Percentiles rank a stretch among this genome's conserved stretches.
Evolutionary conservation across 495 filamentous ascomycete species (phyloP).

Genomic region (Cetradonia linearis): DNA sequence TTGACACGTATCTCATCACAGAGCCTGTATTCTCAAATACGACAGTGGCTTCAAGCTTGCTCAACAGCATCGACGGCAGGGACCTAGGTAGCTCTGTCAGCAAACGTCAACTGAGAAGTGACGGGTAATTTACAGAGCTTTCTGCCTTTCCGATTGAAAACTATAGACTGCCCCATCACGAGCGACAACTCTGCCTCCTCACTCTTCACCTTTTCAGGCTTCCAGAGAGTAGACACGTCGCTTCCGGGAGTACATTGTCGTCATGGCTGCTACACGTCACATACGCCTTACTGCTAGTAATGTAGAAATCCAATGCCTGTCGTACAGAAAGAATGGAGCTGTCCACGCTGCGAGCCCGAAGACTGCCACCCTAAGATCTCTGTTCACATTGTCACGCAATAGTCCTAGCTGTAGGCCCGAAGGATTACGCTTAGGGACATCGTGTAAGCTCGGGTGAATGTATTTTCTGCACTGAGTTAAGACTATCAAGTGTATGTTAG

Average conservation of each 20-base stretch:
- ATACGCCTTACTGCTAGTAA: background rate
- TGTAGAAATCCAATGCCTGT: slow-evolving; percentile 6
- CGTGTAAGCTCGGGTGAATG: slow-evolving; percentile 25
- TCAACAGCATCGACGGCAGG: background rate
- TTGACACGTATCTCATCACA: slow-evolving; percentile 42
- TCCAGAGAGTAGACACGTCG: slow-evolving; percentile 14
- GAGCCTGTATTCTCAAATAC: slow-evolving; percentile 25
- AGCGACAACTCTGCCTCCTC: slow-evolving; percentile 11
- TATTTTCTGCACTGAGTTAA: slow-evolving; percentile 26
- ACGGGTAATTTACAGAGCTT: slow-evolving; percentile 15
- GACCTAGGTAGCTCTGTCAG: background rate
- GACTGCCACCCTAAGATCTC: slow-evolving; percentile 29
- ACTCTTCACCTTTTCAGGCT: slow-evolving; percentile 5
- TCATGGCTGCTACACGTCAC: slow-evolving; percentile 23
- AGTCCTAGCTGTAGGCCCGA: slow-evolving; percentile 14
- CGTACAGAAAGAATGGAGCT: background rate
- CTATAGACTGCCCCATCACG: slow-evolving; percentile 28
- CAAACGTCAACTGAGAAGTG: background rate
- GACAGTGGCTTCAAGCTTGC: slow-evolving; percentile 12
- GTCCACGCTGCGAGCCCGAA: slow-evolving; percentile 12
- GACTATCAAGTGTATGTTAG: background rate
- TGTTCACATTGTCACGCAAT: slow-evolving; percentile 29
- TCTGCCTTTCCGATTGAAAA: slow-evolving; percentile 34
- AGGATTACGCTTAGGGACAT: slow-evolving; percentile 15
- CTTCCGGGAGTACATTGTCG: slow-evolving; percentile 26